A percentile compares a stretch with the other conserved stretches of the same genome.
phyloP scores from a whole-genome alignment of 2,329 filamentous ascomycete species.

The Colletotrichum liriopes region DNA sequence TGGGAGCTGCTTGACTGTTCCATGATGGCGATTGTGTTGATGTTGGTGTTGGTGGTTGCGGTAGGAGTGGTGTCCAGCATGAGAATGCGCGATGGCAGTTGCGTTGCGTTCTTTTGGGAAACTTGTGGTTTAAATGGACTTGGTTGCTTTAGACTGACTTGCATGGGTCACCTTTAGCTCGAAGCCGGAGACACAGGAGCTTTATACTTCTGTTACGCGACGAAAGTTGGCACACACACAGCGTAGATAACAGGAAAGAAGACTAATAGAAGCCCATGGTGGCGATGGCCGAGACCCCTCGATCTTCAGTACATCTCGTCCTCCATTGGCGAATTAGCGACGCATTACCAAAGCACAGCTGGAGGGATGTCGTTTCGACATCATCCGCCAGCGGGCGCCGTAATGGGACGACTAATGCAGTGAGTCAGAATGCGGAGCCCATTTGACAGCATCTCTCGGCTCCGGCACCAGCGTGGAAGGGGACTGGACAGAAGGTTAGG shows the following conservation, averaged over 20 bases:
- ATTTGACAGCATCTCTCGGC: background rate
- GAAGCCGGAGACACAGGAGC: background rate
- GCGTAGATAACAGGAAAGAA: background rate
- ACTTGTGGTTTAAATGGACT: no score
- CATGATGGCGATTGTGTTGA: constrained; percentile 8
- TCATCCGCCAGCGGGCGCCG: constrained; percentile 3
- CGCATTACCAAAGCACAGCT: background rate
- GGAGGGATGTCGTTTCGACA: background rate
- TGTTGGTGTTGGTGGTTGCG: constrained; percentile 3
- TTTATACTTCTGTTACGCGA: background rate
- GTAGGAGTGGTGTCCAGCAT: constrained; percentile 8
- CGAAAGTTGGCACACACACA: background rate
- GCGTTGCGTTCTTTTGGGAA: background rate
- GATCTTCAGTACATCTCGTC: background rate
- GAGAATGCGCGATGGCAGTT: background rate
- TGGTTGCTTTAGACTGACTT: background rate
- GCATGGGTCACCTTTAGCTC: background rate
- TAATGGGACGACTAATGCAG: background rate
- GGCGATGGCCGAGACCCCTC: constrained; percentile 1
- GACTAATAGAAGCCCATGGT: background rate
- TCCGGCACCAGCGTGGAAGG: background rate
- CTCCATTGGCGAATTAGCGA: constrained; percentile 19
- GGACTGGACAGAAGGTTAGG: background rate
- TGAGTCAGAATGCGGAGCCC: constrained; percentile 18
- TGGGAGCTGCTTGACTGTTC: constrained; percentile 18